Conservation (phyloP, 1,284 basidiomycete species). For the Sanghuangporus sanghuang region DNA sequence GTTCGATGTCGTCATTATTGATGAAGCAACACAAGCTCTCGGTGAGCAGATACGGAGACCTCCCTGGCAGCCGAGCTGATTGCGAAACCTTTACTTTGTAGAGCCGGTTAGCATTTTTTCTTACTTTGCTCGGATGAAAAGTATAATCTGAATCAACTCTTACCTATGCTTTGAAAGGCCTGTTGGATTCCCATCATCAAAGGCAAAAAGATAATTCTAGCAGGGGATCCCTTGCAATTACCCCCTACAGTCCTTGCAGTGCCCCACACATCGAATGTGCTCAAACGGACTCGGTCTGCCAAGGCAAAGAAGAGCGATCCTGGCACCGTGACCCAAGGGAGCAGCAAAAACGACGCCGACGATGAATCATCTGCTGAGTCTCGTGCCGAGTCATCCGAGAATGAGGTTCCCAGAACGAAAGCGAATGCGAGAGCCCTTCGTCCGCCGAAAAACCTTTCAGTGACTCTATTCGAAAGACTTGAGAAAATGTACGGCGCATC, state of each 20-base stretch:
- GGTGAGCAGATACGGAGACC: background rate
- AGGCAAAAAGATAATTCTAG: constrained; percentile 82
- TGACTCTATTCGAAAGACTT: constrained; percentile 87
- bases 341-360: background rate
- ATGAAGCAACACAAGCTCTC: constrained; percentile 93
- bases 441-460: constrained; percentile 76
- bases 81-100: background rate
- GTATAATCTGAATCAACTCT: constrained; percentile 13
- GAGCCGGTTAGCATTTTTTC: background rate
- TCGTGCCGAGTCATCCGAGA: background rate
- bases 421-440: constrained; percentile 20
- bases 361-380: background rate
- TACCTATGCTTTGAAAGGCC: constrained; percentile 44
- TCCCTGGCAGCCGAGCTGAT: background rate
- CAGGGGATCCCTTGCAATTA: constrained; percentile 87
- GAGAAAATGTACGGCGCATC: constrained; percentile 80
- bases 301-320: constrained; percentile 8
- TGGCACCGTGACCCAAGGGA: background rate
- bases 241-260: constrained; percentile 87
- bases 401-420: background rate
- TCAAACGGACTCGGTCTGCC: constrained; percentile 29
- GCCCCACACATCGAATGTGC: constrained; percentile 24
- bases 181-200: constrained; percentile 97
- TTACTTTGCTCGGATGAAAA: constrained; percentile 61
- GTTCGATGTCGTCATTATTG: constrained; percentile 93